phyloP scores from a whole-genome alignment of 139 green algal genomes.

The Ettlia oleoabundans region DNA sequence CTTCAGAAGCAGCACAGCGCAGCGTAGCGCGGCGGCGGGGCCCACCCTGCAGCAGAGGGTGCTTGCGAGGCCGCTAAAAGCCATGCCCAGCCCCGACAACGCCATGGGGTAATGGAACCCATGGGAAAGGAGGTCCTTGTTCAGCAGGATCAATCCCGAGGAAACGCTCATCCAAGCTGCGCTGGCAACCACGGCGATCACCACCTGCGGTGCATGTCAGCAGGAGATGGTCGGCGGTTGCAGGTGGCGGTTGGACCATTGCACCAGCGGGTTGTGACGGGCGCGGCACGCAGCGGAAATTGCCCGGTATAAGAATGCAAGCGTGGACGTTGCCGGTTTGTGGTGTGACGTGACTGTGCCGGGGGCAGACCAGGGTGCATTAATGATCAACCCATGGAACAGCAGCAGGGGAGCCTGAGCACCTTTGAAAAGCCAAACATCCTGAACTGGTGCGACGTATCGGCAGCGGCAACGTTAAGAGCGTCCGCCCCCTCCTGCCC shows the following conservation, averaged over 20 bases:
- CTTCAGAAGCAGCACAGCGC: too few relatives aligned
- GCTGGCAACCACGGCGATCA: constrained; percentile 42
- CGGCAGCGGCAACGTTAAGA: neutral
- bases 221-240: too few relatives aligned
- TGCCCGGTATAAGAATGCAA: too few relatives aligned
- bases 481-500: neutral
- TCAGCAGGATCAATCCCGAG: constrained; percentile 77
- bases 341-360: too few relatives aligned
- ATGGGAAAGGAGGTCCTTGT: constrained; percentile 85
- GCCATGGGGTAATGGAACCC: constrained; percentile 84
- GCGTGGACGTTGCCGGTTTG: too few relatives aligned
- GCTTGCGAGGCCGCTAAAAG: constrained; percentile 59
- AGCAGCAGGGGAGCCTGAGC: neutral
- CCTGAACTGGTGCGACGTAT: constrained; percentile 17
- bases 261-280: too few relatives aligned
- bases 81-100: constrained; percentile 80
- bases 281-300: neutral
- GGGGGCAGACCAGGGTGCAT: too few relatives aligned
- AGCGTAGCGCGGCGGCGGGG: too few relatives aligned
- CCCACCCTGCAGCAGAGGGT: constrained; percentile 66
- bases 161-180: constrained; percentile 78
- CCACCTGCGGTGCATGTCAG: neutral
- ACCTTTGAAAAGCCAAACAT: constrained; percentile 26
- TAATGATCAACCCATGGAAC: too few relatives aligned
- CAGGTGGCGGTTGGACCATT: too few relatives aligned